Evolutionary conservation across 768 basidiomycete genomes (phyloP), one percentile per base, ranked within the genome.

Genomic region (Trametes villosa): DNA sequence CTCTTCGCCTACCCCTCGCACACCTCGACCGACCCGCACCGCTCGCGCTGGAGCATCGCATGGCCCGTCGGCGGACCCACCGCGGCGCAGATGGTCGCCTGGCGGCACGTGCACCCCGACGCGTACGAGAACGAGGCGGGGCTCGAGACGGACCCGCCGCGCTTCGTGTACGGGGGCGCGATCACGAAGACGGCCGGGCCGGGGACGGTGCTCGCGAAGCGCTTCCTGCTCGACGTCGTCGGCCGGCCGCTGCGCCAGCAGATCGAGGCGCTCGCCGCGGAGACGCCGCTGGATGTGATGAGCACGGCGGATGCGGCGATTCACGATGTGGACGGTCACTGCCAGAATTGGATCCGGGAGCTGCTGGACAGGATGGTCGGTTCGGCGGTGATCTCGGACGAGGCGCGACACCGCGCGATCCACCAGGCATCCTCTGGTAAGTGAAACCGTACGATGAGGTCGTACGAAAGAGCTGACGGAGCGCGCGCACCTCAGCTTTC

Each of bases 41-140:
- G 30, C 49, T 36, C 53, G 31, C 63, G 58, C 45, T 60, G 59
- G 59, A 48, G 48, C 53, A 45, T 60, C 41, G 42, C 59, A 13
- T 60, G 58, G 54, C 58, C 59, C 9, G 54, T 60, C 27, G 58
- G 58, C 52, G 52, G 50, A 9, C 38, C 18, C 31, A 44, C 22
- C 38, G 24, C 12, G 7, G 33, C 46, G 11, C 36, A 34, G n/a
- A 54, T 55, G 53, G 33, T 40, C 34, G 63, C 53, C 31, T 59
- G 58, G 63, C 15, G 58, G 15, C 62, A 63, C 53, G 38, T 64
- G 34, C 59, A 64, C 38, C 49, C 55, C 36, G 58, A 57, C 24
- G 47, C 41, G 29, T 54, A 53, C 42, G 45, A 50, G 18, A 59
- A 64, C 59, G 48, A 53, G 26, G 30, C 53, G 17, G 61, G 55